Conservation (phyloP, 1,284 basidiomycete genomes). For the Malassezia sympodialis region DNA sequence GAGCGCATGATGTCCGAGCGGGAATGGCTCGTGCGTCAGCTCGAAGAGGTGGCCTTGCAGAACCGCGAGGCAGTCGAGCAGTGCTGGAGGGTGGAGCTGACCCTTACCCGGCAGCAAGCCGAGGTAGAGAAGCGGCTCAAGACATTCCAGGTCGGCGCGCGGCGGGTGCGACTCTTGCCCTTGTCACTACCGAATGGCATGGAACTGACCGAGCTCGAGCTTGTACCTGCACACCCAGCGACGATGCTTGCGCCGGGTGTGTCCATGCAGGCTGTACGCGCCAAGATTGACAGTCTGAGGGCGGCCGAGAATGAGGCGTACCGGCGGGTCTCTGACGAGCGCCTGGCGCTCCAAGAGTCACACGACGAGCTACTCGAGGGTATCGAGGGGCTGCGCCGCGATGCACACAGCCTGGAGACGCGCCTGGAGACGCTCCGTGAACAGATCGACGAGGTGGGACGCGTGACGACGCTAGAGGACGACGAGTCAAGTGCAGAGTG, state of each 20-base stretch:
- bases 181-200: slow-evolving; percentile 21
- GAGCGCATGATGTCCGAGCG: slow-evolving; percentile 35
- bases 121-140: slow-evolving; percentile 34
- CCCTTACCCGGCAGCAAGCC: slow-evolving; percentile 33
- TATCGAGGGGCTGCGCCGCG: slow-evolving; percentile 14
- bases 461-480: slow-evolving; percentile 2
- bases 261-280: slow-evolving; percentile 25
- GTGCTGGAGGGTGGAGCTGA: slow-evolving; percentile 34
- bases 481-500: slow-evolving; percentile 9
- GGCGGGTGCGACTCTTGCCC: slow-evolving; percentile 30
- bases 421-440: slow-evolving; percentile 7
- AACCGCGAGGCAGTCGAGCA: slow-evolving; percentile 29
- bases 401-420: slow-evolving; percentile 19
- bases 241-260: slow-evolving; percentile 36
- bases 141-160: slow-evolving; percentile 28
- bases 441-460: slow-evolving; percentile 6
- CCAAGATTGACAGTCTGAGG: slow-evolving; percentile 24
- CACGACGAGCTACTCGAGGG: slow-evolving; percentile 20
- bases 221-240: slow-evolving; percentile 16
- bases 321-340: slow-evolving; percentile 25
- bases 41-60: slow-evolving; percentile 25
- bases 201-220: slow-evolving; percentile 28
- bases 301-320: slow-evolving; percentile 24
- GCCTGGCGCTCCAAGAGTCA: slow-evolving; percentile 28
- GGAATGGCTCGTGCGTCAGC: slow-evolving; percentile 30